Evolutionary conservation across 441 rosid species (phyloP), one percentile per base, ranked within the genome.

Genomic region (Populus tomentosa): DNA sequence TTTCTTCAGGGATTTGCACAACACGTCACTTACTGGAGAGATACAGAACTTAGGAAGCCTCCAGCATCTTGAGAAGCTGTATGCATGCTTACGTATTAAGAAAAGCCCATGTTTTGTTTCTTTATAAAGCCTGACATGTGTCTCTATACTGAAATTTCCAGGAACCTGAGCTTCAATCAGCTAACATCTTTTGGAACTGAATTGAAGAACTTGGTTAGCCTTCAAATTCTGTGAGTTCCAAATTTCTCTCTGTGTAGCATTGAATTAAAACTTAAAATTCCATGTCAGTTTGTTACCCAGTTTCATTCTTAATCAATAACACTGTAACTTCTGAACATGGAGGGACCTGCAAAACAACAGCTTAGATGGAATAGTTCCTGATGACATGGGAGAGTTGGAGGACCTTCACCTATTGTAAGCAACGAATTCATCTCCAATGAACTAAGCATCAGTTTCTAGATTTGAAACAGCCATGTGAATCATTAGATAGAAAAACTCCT

Each of bases 311-410:
- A 1, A 50, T 50, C 59, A 16, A 4, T 9, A 69, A 70, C 42
- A 35, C 71, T 77, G 11, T 42, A 24, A 67, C 68, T 64, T 72
- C 56, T 64, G 9, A 72, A 42, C 75, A 69, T 78, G 78, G 63
- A 95, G 98, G 87, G 98, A 95, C 88, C 84, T 95, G 88, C 92
- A 85, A 77, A 90, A 90, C 72, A 95, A 95, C 74, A 93, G 88
- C 76, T 87, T 95, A 73, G 85, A 84, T 21, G 98, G 97, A 77
- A 84, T 79, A 77, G 91, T 93, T 81, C 97, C 97, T 21, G 96
- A 93, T 72, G 85, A 80, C 75, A 78, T 93, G 76, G 98, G 97
- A 84, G 85, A 87, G 72, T 77, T 95, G 74, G 85, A 85, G 80
- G 81, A 88, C 72, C 97, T 95, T 80, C 92, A 85, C 82, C 84